Conservation (phyloP, 148 eudicot species). For the Amaranthus cruentus region DNA sequence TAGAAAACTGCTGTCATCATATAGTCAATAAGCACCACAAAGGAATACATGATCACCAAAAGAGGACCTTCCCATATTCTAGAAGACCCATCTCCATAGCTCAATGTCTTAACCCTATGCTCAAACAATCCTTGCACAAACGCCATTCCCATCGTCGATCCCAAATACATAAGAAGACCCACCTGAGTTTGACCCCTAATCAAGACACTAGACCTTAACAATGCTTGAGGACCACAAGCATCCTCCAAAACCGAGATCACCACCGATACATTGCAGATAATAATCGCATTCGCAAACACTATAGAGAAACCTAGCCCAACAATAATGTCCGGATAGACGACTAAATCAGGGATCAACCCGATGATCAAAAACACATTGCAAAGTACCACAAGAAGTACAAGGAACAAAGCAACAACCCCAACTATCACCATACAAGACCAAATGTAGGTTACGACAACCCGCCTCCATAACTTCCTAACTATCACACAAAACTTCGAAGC, state of each 20-base stretch:
- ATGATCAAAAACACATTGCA: conserved; percentile 49
- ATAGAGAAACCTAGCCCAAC: conserved; percentile 36
- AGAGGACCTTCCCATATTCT: conserved; percentile 94
- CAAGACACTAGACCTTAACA: conserved; percentile 37
- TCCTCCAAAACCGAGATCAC: conserved; percentile 48
- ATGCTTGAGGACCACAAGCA: conserved; percentile 39
- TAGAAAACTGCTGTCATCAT: conserved; percentile 93
- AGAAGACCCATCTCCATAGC: conserved; percentile 82
- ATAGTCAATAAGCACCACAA: conserved; percentile 72
- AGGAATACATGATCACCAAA: conserved; percentile 82
- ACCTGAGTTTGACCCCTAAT: conserved; percentile 57
- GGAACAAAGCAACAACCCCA: conserved; percentile 58
- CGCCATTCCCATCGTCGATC: conserved; percentile 79
- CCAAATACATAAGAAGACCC: conserved; percentile 79
- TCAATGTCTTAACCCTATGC: conserved; percentile 77
- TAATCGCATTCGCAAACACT: conserved; percentile 41
- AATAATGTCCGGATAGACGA: conserved; percentile 36
- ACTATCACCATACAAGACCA: conserved; percentile 60
- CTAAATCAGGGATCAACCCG: conserved; percentile 48
- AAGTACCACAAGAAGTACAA: conserved; percentile 52
- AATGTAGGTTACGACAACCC: conserved; percentile 55
- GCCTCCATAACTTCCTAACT: conserved; percentile 57
- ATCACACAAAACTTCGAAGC: conserved; percentile 45
- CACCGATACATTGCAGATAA: conserved; percentile 36
- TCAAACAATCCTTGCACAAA: conserved; percentile 85